Base-by-base conservation (phyloP, 345 rosid genomes). In the Arabis alpina region DNA sequence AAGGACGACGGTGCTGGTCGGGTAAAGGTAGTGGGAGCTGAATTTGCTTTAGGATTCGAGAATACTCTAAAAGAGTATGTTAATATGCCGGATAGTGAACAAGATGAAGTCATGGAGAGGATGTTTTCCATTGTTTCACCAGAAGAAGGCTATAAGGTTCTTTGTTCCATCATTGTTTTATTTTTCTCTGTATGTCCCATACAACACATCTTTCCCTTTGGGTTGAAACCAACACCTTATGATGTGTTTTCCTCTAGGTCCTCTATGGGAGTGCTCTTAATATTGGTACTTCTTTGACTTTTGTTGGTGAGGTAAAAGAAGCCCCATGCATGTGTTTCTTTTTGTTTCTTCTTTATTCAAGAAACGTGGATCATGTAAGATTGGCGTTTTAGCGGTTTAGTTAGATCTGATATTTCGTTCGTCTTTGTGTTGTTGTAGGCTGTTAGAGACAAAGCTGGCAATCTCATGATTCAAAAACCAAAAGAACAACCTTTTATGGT, bases 371-470 rank as follows among this genome's bases (percentile, higher is more conserved):
- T 32, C 4, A 32, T 32, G 36, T 43, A 43, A 43, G 48, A 13
- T 15, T 43, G 48, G 36, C 36, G 36, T 32, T 28, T 28, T 28
- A 28, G 32, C 23, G 23, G 23, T 19, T 19, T 19, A 19, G 23
- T 28, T 28, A 3, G 5, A 28, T 28, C 1, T 28, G 32, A 28
- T 28, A 56, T 39, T 32, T 32, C 36, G 47, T 57, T 47, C 45
- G 6, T 50, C 24, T 37, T 1, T 51, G 1, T 53, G 10, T 36
- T n/a, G 50, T 66, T n/a, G 50, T 66, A 66, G 70, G 61, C 61
- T 53, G 61, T 15, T 15, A 66, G 51, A 54, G 71, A 66, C 43
- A 28, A 42, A 42, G 53, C 61, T 54, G 71, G 71, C 8, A 15
- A 42, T 41, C 32, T 54, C 71, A 14, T 55, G 52, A 54, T 66